Conservation (phyloP, 2,329 filamentous ascomycete genomes). For the Arthrobotrys sphaeroides region DNA sequence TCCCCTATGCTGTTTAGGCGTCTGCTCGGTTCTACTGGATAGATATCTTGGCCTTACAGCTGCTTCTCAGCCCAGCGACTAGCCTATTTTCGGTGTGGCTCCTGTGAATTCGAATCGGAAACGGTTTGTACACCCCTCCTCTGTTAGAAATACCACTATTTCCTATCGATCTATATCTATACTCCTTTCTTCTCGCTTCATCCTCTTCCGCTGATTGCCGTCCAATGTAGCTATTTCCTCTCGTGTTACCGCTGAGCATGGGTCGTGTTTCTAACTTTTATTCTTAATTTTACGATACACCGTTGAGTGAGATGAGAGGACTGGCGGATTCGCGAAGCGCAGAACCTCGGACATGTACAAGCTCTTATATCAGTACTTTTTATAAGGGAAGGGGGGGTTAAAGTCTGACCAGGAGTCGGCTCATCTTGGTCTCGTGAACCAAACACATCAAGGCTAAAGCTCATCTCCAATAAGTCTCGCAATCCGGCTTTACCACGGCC, state of each 20-base stretch:
- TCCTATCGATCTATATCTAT: not conserved
- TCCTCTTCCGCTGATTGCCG: no score
- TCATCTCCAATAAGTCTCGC: conserved; percentile 48
- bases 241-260: conserved; percentile 37
- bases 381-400: no score
- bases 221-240: conserved; percentile 31
- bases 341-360: not conserved
- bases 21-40: conserved; percentile 40
- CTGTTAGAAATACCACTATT: conserved; percentile 17
- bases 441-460: not conserved
- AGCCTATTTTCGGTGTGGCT: not conserved
- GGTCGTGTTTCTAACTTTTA: conserved; percentile 32
- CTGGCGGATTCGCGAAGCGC: not conserved
- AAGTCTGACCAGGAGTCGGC: not conserved
- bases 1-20: conserved; percentile 26
- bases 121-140: conserved; percentile 37
- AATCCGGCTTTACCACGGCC: conserved; percentile 69
- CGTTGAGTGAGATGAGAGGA: not conserved
- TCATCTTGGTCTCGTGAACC: no score
- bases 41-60: conserved; percentile 34
- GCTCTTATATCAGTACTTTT: no score
- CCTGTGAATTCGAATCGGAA: not conserved
- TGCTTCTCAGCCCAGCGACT: not conserved
- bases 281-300: conserved; percentile 33
- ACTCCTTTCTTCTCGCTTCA: not conserved